These are phyloP conservation scores for Xerocomus potaroensis DNA, from an alignment of 768 basidiomycete genomes.

Conservation along the genomic window DNA sequence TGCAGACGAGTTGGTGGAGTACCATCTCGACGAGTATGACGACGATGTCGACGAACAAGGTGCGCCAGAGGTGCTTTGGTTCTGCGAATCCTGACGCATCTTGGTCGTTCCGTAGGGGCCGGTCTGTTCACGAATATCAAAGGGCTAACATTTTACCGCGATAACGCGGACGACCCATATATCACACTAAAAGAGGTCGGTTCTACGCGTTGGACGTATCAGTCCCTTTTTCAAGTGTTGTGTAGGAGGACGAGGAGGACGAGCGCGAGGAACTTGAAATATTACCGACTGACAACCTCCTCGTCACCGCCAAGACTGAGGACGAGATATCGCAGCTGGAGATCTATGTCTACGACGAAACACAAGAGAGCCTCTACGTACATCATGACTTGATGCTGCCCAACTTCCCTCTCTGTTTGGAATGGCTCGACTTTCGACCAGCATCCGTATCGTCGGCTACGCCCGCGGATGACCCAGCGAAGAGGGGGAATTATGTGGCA, in stretches of 20 bases:
- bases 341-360: slow-evolving; percentile 73
- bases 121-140: slow-evolving; percentile 96
- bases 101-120: slow-evolving; percentile 35
- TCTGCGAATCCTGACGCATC: not conserved
- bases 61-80: not conserved
- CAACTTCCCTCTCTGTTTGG: slow-evolving; percentile 95
- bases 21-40: slow-evolving; percentile 91
- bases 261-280: slow-evolving; percentile 91
- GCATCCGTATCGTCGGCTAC: slow-evolving; percentile 43
- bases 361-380: slow-evolving; percentile 85
- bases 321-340: slow-evolving; percentile 96
- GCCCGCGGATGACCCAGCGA: slow-evolving; percentile 28
- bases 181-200: slow-evolving; percentile 91
- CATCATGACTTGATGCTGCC: slow-evolving; percentile 99
- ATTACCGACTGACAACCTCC: slow-evolving; percentile 84
- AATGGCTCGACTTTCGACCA: slow-evolving; percentile 98
- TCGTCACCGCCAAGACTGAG: slow-evolving; percentile 92
- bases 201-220: not conserved
- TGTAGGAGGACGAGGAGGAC: slow-evolving; percentile 52
- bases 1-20: slow-evolving; percentile 77
- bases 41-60: slow-evolving; percentile 54
- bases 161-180: slow-evolving; percentile 94
- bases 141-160: slow-evolving; percentile 85
- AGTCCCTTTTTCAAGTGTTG: not conserved
- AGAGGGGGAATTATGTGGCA: slow-evolving; percentile 85